phyloP scores from a whole-genome alignment of 495 filamentous ascomycete genomes.

The Clohesyomyces aquaticus region DNA sequence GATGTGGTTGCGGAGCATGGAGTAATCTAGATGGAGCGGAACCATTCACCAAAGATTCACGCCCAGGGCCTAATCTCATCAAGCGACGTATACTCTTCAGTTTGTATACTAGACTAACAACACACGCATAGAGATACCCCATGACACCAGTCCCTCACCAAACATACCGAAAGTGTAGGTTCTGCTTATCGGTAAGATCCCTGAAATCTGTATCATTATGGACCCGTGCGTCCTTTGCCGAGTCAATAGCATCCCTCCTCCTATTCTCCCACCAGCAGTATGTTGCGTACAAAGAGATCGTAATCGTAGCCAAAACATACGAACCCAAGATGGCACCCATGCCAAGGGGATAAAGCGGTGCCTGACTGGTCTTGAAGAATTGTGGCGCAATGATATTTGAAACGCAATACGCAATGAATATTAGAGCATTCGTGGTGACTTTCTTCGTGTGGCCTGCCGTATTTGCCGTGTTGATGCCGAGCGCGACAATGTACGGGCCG shows the following conservation, averaged over 20 bases:
- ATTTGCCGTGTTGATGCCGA: constrained; percentile 62
- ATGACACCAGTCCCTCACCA: constrained; percentile 25
- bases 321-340: constrained; percentile 67
- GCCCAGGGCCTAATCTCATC: no score
- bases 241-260: constrained; percentile 57
- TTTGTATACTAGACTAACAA: no score
- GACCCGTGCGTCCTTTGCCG: constrained; percentile 56
- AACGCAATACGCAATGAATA: constrained; percentile 54
- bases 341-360: constrained; percentile 59
- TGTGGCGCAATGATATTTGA: constrained; percentile 50
- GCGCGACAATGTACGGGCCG: constrained; percentile 62
- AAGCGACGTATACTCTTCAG: no score
- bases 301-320: constrained; percentile 57
- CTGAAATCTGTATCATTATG: constrained; percentile 61
- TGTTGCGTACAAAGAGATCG: constrained; percentile 55
- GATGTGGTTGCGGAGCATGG: no score
- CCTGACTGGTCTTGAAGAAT: constrained; percentile 63
- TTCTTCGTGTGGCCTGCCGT: constrained; percentile 66
- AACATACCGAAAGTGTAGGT: constrained; percentile 54
- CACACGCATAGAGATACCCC: no score
- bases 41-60: no score
- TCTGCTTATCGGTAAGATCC: constrained; percentile 65
- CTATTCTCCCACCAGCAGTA: constrained; percentile 58
- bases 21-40: no score
- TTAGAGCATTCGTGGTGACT: constrained; percentile 61